Percentiles rank a stretch among this genome's conserved stretches.
These are phyloP conservation scores for Rugonectria rugulosa DNA, from an alignment of 2,329 filamentous ascomycete species.

Conservation along the genomic window DNA sequence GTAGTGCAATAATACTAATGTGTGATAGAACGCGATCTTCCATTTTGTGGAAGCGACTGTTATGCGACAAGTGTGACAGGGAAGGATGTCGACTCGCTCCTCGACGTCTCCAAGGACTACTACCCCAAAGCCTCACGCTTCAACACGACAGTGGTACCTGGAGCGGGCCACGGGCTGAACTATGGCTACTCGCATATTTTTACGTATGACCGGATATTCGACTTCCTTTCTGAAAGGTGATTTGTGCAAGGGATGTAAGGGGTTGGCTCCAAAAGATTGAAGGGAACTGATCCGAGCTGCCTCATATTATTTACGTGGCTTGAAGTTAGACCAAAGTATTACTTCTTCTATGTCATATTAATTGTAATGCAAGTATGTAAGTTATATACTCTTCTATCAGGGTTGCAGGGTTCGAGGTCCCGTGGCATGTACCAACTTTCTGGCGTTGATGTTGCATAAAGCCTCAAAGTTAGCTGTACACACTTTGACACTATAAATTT, in stretches of 20 bases:
- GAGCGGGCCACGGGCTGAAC: slow-evolving; percentile 61
- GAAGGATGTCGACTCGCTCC: slow-evolving; percentile 49
- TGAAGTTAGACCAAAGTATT: too few relatives aligned
- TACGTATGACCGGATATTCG: slow-evolving; percentile 47
- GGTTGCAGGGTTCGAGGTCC: too few relatives aligned
- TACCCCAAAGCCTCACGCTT: slow-evolving; percentile 58
- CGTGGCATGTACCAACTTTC: too few relatives aligned
- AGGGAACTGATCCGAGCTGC: background rate
- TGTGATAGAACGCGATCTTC: slow-evolving; percentile 52
- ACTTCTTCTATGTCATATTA: background rate
- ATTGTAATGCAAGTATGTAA: background rate
- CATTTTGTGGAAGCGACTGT: slow-evolving; percentile 71
- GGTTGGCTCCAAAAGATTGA: background rate
- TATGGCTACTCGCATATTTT: slow-evolving; percentile 46
- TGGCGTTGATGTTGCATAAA: too few relatives aligned
- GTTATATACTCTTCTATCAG: too few relatives aligned
- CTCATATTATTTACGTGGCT: too few relatives aligned
- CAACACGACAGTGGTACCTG: slow-evolving; percentile 60
- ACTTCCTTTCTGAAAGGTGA: slow-evolving; percentile 44
- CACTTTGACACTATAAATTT: too few relatives aligned
- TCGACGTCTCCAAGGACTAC: slow-evolving; percentile 48
- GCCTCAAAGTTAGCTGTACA: too few relatives aligned
- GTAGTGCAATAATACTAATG: slow-evolving; percentile 19
- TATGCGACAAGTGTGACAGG: slow-evolving; percentile 49
- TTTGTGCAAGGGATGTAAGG: background rate